Evolutionary conservation across 176 grass and related monocot species (phyloP).

Genomic region (Stipa capillata): DNA sequence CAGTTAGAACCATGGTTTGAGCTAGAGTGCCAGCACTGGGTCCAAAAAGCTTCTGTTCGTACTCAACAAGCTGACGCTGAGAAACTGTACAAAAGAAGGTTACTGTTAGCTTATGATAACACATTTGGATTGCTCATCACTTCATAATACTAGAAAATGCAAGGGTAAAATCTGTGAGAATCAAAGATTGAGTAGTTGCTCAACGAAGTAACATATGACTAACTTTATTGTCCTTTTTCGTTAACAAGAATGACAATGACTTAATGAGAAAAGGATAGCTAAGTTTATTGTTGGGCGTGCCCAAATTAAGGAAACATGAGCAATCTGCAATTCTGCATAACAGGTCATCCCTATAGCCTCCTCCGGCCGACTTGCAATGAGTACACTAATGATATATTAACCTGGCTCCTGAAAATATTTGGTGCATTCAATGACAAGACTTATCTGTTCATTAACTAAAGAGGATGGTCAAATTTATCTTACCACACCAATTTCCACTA

Average conservation of each 20-base stretch:
- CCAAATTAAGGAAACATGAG: not conserved
- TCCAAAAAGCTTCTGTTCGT: slow-evolving; percentile 63
- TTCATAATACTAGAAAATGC: not conserved
- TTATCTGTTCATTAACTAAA: not conserved
- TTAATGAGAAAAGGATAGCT: not conserved
- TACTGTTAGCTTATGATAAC: not conserved
- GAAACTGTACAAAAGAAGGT: slow-evolving; percentile 29
- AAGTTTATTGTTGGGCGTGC: not conserved
- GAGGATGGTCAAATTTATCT: not conserved
- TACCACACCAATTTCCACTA: not conserved
- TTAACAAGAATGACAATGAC: not conserved
- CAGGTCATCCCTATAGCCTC: not conserved
- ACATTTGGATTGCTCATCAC: not conserved
- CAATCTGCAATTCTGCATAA: not conserved
- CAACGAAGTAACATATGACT: not conserved
- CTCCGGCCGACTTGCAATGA: not conserved
- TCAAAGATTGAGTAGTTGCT: not conserved
- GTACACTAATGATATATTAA: not conserved
- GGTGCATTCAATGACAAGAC: not conserved
- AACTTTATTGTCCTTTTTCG: not conserved
- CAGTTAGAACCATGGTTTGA: slow-evolving; percentile 26
- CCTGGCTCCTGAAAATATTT: not conserved
- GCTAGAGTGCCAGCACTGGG: not conserved
- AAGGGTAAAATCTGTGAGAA: not conserved
- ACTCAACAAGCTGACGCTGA: slow-evolving; percentile 55